Evolutionary conservation across 2,329 filamentous ascomycete species (phyloP).

Genomic region (Raffaelea ambrosiae): DNA sequence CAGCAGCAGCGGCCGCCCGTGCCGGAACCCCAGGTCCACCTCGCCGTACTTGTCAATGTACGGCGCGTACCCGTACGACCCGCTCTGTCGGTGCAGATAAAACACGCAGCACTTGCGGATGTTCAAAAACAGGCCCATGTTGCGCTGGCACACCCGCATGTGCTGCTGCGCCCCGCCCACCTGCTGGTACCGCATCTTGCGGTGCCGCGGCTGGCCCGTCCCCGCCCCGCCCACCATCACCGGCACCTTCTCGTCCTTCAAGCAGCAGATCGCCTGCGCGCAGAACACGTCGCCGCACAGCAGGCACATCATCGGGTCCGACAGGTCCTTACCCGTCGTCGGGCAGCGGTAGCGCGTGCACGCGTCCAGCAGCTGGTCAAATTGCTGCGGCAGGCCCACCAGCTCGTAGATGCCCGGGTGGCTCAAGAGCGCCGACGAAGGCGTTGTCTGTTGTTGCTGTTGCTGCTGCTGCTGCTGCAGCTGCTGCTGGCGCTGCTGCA

Average conservation of each 20-base stretch:
- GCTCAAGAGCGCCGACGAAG: slow-evolving; percentile 45
- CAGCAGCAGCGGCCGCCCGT: slow-evolving; percentile 81
- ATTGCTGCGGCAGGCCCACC: slow-evolving; percentile 84
- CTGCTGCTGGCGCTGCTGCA: not conserved
- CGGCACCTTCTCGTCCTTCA: slow-evolving; percentile 45
- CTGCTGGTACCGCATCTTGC: slow-evolving; percentile 29
- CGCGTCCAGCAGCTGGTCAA: slow-evolving; percentile 86
- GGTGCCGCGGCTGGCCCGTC: slow-evolving; percentile 19
- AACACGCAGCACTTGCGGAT: slow-evolving; percentile 92
- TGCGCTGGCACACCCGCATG: slow-evolving; percentile 78
- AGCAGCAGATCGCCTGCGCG: slow-evolving; percentile 86
- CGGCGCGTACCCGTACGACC: slow-evolving; percentile 78
- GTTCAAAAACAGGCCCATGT: slow-evolving; percentile 90
- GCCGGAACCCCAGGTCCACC: slow-evolving; percentile 80
- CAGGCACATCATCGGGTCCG: slow-evolving; percentile 84
- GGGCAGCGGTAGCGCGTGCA: slow-evolving; percentile 77
- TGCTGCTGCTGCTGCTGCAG: slow-evolving; percentile 3
- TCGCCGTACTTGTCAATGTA: slow-evolving; percentile 97
- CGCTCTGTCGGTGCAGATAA: slow-evolving; percentile 73
- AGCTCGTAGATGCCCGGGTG: slow-evolving; percentile 94
- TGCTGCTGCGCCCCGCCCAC: slow-evolving; percentile 88
- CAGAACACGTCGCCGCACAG: slow-evolving; percentile 98
- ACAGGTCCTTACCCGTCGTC: slow-evolving; percentile 82
- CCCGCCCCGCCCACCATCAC: not conserved
- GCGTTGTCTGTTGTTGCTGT: no score